Evolutionary conservation across 768 basidiomycete genomes (phyloP).

Genomic region (Imleria badia): DNA sequence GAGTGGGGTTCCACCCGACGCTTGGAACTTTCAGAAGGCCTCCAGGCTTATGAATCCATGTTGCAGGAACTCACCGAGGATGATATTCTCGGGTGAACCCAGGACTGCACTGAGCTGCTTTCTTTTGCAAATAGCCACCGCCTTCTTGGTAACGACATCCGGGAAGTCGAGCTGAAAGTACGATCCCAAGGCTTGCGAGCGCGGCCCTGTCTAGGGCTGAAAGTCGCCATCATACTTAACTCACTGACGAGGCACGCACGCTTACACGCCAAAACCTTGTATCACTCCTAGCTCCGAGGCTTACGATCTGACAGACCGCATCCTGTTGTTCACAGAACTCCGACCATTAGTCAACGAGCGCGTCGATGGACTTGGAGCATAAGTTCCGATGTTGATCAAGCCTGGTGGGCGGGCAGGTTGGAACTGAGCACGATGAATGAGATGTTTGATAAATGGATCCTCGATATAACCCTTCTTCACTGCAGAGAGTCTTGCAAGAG

Average conservation of each 20-base stretch:
- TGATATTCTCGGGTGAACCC: conserved; percentile 19
- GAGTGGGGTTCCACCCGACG: conserved; percentile 37
- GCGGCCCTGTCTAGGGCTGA: conserved; percentile 51
- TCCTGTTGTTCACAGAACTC: conserved; percentile 40
- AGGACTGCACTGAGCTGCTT: conserved; percentile 36
- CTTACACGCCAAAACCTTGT: conserved; percentile 90
- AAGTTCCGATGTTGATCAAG: conserved; percentile 94
- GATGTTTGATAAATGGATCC: conserved; percentile 68
- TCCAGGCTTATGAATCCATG: background rate
- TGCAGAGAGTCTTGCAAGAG: conserved; percentile 84
- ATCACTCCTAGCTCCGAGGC: conserved; percentile 93
- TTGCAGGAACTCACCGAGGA: conserved; percentile 13
- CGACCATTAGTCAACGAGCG: conserved; percentile 68
- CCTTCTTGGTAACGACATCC: conserved; percentile 81
- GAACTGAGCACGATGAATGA: conserved; percentile 69
- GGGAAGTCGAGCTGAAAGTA: conserved; percentile 94
- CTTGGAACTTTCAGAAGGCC: conserved; percentile 6
- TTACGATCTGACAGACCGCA: conserved; percentile 81
- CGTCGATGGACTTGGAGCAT: conserved; percentile 76
- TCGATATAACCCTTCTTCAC: conserved; percentile 73
- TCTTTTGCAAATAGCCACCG: conserved; percentile 72
- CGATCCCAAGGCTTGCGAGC: conserved; percentile 45
- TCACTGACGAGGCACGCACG: conserved; percentile 46
- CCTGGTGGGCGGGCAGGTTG: conserved; percentile 69
- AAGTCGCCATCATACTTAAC: background rate